A percentile compares a stretch with the other conserved stretches of the same genome.
phyloP scores from a whole-genome alignment of 2,329 filamentous ascomycete species.

The Trichoderma guizhouense region DNA sequence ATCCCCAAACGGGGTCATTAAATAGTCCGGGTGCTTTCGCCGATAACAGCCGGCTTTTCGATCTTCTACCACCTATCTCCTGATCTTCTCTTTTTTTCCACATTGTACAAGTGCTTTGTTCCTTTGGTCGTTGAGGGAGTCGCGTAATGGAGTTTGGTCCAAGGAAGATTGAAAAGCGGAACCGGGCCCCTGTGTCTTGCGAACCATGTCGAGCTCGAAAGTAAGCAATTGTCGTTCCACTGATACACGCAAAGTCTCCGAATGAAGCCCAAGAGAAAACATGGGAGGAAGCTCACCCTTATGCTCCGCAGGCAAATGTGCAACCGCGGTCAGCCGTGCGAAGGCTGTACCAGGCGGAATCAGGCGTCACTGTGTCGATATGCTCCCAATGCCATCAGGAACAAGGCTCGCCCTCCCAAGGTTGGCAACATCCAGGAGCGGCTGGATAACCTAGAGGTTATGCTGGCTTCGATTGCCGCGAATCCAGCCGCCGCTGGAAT shows the following conservation, averaged over 20 bases:
- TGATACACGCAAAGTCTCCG: neutral
- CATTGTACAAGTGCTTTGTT: neutral
- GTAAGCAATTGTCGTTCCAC: neutral
- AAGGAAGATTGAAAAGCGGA: slow-evolving; percentile 8
- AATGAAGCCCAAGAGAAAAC: neutral
- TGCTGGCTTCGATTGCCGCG: neutral
- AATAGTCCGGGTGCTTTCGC: neutral
- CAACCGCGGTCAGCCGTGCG: slow-evolving; percentile 7
- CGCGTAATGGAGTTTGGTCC: neutral
- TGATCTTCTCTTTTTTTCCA: neutral
- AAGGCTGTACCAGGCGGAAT: neutral
- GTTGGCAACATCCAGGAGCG: neutral
- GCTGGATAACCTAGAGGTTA: neutral
- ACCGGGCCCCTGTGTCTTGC: slow-evolving; percentile 10
- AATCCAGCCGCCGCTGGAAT: neutral
- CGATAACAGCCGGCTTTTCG: neutral
- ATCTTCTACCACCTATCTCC: neutral
- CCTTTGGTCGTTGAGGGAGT: neutral
- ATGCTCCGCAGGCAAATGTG: slow-evolving; percentile 1
- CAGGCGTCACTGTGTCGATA: neutral
- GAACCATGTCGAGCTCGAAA: slow-evolving; percentile 10
- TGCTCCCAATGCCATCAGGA: slow-evolving; percentile 1
- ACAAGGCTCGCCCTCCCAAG: slow-evolving; percentile 1
- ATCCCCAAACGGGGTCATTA: neutral
- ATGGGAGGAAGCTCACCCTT: neutral